Percentiles rank a stretch among this genome's conserved stretches.
These are phyloP conservation scores for Hericium rajendrae DNA, from an alignment of 768 basidiomycete species.

Conservation along the genomic window DNA sequence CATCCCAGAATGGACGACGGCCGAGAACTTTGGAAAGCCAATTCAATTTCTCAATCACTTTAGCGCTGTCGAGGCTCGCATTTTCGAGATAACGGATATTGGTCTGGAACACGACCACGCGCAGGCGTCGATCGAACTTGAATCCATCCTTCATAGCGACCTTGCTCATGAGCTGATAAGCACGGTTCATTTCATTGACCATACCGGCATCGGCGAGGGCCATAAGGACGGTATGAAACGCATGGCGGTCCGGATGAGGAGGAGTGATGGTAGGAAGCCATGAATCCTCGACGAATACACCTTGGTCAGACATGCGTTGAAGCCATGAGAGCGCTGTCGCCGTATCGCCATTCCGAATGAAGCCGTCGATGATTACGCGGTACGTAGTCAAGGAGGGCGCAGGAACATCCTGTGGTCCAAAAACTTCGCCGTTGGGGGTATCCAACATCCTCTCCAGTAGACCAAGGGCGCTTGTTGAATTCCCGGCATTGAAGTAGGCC, in stretches of 20 bases:
- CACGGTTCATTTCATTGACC: conserved; percentile 44
- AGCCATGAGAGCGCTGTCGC: conserved; percentile 65
- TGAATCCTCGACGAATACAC: conserved; percentile 22
- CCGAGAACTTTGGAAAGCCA: conserved; percentile 21
- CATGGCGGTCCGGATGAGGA: conserved; percentile 39
- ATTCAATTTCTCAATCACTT: conserved; percentile 13
- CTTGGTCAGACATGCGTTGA: conserved; percentile 45
- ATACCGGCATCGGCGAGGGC: conserved; percentile 39
- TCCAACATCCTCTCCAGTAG: conserved; percentile 68
- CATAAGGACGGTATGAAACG: conserved; percentile 55
- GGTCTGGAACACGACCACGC: conserved; percentile 38
- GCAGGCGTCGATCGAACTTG: conserved; percentile 4
- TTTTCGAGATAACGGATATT: conserved; percentile 28
- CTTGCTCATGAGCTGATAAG: conserved; percentile 34
- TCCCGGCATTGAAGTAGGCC: conserved; percentile 55
- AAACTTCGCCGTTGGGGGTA: conserved; percentile 23
- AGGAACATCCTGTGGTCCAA: conserved; percentile 36
- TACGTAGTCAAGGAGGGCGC: conserved; percentile 56
- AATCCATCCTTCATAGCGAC: conserved; percentile 25
- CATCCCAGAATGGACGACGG: neutral
- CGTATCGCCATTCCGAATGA: conserved; percentile 52
- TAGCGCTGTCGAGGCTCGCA: neutral
- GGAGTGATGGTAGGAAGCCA: conserved; percentile 35
- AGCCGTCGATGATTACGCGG: conserved; percentile 53
- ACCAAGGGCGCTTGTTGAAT: conserved; percentile 52